These are phyloP conservation scores for Grifola frondosa DNA, from an alignment of 1,284 basidiomycete genomes.

Conservation along the genomic window DNA sequence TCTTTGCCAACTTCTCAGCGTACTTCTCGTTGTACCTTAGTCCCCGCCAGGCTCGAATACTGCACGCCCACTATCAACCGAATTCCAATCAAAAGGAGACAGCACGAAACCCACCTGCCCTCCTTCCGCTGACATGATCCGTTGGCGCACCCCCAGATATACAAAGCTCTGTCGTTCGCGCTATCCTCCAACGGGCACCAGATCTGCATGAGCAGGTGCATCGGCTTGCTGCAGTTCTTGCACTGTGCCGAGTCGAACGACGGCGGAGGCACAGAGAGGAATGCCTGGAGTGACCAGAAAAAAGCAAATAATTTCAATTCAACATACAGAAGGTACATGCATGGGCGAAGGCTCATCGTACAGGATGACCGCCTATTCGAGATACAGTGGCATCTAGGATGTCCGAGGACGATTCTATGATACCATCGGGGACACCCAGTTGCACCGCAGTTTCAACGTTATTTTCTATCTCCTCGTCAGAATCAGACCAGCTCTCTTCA, in stretches of 20 bases:
- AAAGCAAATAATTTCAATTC: slow-evolving; percentile 21
- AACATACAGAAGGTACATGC: slow-evolving; percentile 44
- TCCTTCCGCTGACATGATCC: slow-evolving; percentile 67
- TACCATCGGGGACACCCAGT: slow-evolving; percentile 75
- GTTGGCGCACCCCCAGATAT: slow-evolving; percentile 76
- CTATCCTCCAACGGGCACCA: slow-evolving; percentile 86
- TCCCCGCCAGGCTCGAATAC: slow-evolving; percentile 77
- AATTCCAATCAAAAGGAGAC: slow-evolving; percentile 1
- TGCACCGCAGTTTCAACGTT: slow-evolving; percentile 70
- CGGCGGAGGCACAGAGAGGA: slow-evolving; percentile 32
- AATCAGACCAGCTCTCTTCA: slow-evolving; percentile 75
- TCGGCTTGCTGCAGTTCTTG: slow-evolving; percentile 65
- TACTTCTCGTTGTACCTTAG: slow-evolving; percentile 69
- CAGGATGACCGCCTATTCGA: slow-evolving; percentile 82
- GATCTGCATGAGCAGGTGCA: slow-evolving; percentile 78
- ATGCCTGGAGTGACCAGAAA: slow-evolving; percentile 25
- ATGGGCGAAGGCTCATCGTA: slow-evolving; percentile 53
- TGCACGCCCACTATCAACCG: slow-evolving; percentile 29
- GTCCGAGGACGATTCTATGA: slow-evolving; percentile 54
- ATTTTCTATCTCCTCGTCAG: slow-evolving; percentile 57
- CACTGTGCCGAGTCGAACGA: slow-evolving; percentile 48
- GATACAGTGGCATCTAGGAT: slow-evolving; percentile 74
- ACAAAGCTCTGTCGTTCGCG: slow-evolving; percentile 75
- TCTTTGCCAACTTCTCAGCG: slow-evolving; percentile 64
- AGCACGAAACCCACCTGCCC: slow-evolving; percentile 44